Conservation (phyloP, 139 green algal species). For the Chlamydomonas sphaeroides region DNA sequence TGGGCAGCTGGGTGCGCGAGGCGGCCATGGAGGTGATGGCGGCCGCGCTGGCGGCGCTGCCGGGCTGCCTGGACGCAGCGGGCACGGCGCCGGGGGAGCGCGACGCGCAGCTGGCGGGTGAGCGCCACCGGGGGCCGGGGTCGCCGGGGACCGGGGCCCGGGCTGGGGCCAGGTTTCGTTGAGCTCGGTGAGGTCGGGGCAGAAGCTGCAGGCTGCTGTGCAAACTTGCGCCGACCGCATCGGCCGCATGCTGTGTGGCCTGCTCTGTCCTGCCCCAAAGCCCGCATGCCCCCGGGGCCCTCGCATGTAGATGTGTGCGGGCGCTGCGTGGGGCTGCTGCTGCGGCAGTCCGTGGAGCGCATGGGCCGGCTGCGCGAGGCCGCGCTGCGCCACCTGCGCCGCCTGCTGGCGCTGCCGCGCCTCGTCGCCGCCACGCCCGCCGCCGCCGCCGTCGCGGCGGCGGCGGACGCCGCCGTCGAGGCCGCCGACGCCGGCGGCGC, state of each 20-base stretch:
- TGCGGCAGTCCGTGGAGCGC: slow-evolving; percentile 87
- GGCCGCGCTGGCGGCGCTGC: slow-evolving; percentile 38
- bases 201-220: no score
- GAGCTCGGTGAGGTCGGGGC: no score
- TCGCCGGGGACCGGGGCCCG: no score
- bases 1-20: slow-evolving; percentile 94
- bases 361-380: slow-evolving; percentile 79
- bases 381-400: slow-evolving; percentile 42
- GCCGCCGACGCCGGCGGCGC: slow-evolving; percentile 12
- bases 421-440: slow-evolving; percentile 16
- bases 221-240: no score
- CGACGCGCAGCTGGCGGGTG: not conserved
- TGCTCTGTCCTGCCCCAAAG: no score
- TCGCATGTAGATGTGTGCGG: slow-evolving; percentile 46
- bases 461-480: not conserved
- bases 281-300: no score
- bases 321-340: slow-evolving; percentile 52
- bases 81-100: not conserved
- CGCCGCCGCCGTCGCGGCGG: not conserved
- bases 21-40: slow-evolving; percentile 78
- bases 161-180: no score
- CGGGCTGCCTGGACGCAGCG: no score
- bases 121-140: not conserved
- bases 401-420: slow-evolving; percentile 33
- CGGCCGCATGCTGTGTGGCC: no score